These are phyloP conservation scores for Fagus sylvatica DNA, from an alignment of 306 rosid species.

Conservation along the genomic window DNA sequence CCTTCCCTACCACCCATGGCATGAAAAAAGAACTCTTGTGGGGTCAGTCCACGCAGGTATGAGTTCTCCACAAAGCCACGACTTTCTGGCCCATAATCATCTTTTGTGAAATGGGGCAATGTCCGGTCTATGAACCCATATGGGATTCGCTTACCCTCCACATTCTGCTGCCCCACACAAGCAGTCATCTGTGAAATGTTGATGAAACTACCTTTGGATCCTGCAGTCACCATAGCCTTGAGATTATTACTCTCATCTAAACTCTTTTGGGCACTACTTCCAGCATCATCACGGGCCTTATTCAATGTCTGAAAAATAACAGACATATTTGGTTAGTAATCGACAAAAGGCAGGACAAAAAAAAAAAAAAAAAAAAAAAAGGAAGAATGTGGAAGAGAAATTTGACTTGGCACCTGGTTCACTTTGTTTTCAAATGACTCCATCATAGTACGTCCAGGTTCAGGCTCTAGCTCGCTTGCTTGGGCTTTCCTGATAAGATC, in stretches of 20 bases:
- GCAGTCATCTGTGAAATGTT: conserved; percentile 99
- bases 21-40: conserved; percentile 98
- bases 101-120: conserved; percentile 92
- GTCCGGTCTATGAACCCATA: conserved; percentile 95
- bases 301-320: conserved; percentile 59
- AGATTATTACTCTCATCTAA: conserved; percentile 93
- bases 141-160: conserved; percentile 99
- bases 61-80: conserved; percentile 99
- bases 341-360: not conserved
- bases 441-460: conserved; percentile 98
- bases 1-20: conserved; percentile 99
- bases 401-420: conserved; percentile 61
- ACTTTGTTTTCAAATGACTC: conserved; percentile 97
- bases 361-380: conserved; percentile 4
- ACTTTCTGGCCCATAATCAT: conserved; percentile 98
- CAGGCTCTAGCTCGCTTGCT: conserved; percentile 82
- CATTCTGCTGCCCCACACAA: conserved; percentile 99
- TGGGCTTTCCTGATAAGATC: conserved; percentile 82
- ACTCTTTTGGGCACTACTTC: conserved; percentile 96
- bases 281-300: conserved; percentile 98
- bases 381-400: conserved; percentile 13
- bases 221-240: conserved; percentile 99
- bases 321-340: conserved; percentile 20
- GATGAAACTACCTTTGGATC: conserved; percentile 99
- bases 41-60: conserved; percentile 92